Conservation (phyloP, 176 grass and related monocot species). For the Oryza punctata region DNA sequence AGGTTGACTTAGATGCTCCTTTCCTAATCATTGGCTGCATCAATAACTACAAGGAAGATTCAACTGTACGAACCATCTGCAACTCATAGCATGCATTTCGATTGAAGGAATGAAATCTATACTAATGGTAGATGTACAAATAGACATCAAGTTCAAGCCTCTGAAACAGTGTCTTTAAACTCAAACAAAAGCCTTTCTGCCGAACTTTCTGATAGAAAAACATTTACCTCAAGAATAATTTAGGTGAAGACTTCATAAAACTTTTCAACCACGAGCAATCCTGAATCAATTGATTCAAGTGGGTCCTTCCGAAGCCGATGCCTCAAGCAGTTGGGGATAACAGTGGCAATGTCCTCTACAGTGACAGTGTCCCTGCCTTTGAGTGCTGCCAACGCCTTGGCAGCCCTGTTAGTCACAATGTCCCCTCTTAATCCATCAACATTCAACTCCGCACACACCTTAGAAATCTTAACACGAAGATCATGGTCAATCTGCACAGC, state of each 20-base stretch:
- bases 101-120: constrained; percentile 18
- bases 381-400: constrained; percentile 83
- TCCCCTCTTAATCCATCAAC: constrained; percentile 95
- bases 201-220: constrained; percentile 31
- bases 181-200: constrained; percentile 23
- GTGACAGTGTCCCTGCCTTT: constrained; percentile 89
- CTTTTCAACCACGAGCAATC: constrained; percentile 91
- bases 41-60: constrained; percentile 14
- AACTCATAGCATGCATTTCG: constrained; percentile 22
- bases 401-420: constrained; percentile 87
- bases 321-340: constrained; percentile 96
- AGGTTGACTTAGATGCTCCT: neutral
- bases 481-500: constrained; percentile 82
- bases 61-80: neutral
- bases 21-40: neutral
- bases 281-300: constrained; percentile 91
- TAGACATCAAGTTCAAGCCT: constrained; percentile 21
- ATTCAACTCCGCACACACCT: constrained; percentile 89
- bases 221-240: constrained; percentile 45
- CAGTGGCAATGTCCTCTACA: constrained; percentile 85
- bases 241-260: constrained; percentile 96
- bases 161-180: constrained; percentile 2
- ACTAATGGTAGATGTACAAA: constrained; percentile 37
- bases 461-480: constrained; percentile 94
- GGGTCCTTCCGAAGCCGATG: constrained; percentile 97